Conservation (phyloP, 2,329 filamentous ascomycete genomes). For the Biscogniauxia mediterranea region DNA sequence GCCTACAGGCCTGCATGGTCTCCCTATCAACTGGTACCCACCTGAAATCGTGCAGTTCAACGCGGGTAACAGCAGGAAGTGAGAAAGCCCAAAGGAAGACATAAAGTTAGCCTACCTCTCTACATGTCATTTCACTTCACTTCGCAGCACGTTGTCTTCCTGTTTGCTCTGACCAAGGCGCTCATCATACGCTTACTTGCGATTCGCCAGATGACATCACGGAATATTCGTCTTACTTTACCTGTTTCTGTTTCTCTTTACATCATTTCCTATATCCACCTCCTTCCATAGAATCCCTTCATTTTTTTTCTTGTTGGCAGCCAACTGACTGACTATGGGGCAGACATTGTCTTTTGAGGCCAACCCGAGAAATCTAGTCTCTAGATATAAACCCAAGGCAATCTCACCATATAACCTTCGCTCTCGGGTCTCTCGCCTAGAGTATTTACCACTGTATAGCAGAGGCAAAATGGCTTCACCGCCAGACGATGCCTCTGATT, state of each 20-base stretch:
- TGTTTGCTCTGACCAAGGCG: too few species aligned
- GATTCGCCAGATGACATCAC: too few species aligned
- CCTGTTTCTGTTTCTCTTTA: not conserved
- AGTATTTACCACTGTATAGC: not conserved
- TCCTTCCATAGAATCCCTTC: not conserved
- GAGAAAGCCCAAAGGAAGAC: not conserved
- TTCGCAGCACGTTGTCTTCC: not conserved
- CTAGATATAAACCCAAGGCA: not conserved
- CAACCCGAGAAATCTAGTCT: not conserved
- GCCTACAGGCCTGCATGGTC: not conserved
- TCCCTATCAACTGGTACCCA: not conserved
- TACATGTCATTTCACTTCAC: not conserved
- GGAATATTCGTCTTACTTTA: not conserved
- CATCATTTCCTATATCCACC: not conserved
- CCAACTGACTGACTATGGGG: not conserved
- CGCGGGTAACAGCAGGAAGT: not conserved
- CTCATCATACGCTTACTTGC: too few species aligned
- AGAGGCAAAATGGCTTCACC: slow-evolving; percentile 1
- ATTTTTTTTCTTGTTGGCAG: not conserved
- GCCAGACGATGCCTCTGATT: not conserved
- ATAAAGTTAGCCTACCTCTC: not conserved
- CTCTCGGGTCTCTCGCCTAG: not conserved
- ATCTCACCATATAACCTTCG: not conserved
- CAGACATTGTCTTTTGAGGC: not conserved
- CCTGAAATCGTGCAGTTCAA: not conserved